These are phyloP conservation scores for Dactylellina haptotyla DNA, from an alignment of 2,329 filamentous ascomycete genomes.

Conservation along the genomic window DNA sequence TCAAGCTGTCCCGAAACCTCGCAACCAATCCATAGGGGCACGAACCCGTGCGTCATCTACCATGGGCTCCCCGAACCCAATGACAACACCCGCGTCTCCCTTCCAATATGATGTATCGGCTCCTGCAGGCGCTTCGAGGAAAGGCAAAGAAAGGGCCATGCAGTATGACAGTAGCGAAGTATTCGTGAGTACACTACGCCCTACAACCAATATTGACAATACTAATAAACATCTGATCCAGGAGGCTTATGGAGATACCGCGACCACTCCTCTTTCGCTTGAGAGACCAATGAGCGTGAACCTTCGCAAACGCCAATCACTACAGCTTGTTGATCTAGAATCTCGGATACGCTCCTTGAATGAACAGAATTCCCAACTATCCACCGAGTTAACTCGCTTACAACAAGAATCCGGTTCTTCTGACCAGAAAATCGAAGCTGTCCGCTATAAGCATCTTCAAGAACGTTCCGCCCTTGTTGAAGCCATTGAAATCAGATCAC, in stretches of 20 bases:
- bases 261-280: constrained; percentile 78
- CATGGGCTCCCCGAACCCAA: constrained; percentile 24
- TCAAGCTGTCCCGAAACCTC: constrained; percentile 10
- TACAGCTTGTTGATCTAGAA: constrained; percentile 95
- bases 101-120: constrained; percentile 34
- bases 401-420: constrained; percentile 76
- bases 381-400: constrained; percentile 83
- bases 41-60: constrained; percentile 37
- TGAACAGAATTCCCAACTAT: constrained; percentile 80
- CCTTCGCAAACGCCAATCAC: constrained; percentile 96
- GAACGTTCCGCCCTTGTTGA: constrained; percentile 65
- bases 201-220: neutral
- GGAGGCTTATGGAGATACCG: constrained; percentile 58
- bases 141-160: constrained; percentile 49
- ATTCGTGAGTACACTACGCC: constrained; percentile 39
- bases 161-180: constrained; percentile 47
- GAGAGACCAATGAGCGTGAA: constrained; percentile 83
- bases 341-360: constrained; percentile 35
- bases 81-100: constrained; percentile 26
- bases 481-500: constrained; percentile 72
- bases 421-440: constrained; percentile 71
- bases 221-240: constrained; percentile 22
- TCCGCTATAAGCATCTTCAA: constrained; percentile 67
- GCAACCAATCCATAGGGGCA: constrained; percentile 13
- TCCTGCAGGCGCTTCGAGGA: constrained; percentile 27